phyloP scores from a whole-genome alignment of 805 yeast genomes.

The Candida ortonii region DNA sequence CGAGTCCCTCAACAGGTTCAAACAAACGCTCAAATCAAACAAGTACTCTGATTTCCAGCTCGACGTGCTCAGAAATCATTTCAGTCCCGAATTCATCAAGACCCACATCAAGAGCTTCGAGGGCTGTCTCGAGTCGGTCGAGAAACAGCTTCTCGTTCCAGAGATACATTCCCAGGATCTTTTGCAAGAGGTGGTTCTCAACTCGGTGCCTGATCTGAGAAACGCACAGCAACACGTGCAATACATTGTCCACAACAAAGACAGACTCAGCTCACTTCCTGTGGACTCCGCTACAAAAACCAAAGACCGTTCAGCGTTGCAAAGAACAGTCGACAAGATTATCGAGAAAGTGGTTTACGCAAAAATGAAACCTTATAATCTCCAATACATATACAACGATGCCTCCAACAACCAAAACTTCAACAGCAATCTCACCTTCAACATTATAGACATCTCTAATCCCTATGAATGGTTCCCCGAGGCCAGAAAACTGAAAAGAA shows the following conservation, averaged over 20 bases:
- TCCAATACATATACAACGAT: constrained; percentile 28
- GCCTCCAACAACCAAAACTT: constrained; percentile 32
- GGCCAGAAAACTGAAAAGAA: constrained; percentile 76
- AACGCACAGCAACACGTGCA: constrained; percentile 11
- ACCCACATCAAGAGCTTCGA: constrained; percentile 7
- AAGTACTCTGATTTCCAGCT: constrained; percentile 9
- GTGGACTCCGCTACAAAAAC: constrained; percentile 6
- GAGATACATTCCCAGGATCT: too few relatives aligned
- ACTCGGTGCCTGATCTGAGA: constrained; percentile 13
- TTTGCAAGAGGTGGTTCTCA: constrained; percentile 5
- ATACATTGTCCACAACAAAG: constrained; percentile 12
- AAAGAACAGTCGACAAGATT: constrained; percentile 20
- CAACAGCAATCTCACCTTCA: constrained; percentile 33
- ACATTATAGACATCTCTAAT: constrained; percentile 45
- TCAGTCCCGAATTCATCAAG: constrained; percentile 12
- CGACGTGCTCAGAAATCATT: constrained; percentile 8
- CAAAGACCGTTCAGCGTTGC: constrained; percentile 8
- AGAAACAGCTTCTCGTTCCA: constrained; percentile 8
- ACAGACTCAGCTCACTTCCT: constrained; percentile 11
- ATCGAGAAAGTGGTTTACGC: constrained; percentile 30
- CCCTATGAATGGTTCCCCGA: constrained; percentile 83
- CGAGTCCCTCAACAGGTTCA: constrained; percentile 6
- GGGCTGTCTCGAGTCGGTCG: constrained; percentile 4
- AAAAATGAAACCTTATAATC: constrained; percentile 29
- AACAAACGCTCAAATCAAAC: constrained; percentile 3